Evolutionary conservation across 2,329 filamentous ascomycete genomes (phyloP).

Genomic region (Ophiostoma quercus): DNA sequence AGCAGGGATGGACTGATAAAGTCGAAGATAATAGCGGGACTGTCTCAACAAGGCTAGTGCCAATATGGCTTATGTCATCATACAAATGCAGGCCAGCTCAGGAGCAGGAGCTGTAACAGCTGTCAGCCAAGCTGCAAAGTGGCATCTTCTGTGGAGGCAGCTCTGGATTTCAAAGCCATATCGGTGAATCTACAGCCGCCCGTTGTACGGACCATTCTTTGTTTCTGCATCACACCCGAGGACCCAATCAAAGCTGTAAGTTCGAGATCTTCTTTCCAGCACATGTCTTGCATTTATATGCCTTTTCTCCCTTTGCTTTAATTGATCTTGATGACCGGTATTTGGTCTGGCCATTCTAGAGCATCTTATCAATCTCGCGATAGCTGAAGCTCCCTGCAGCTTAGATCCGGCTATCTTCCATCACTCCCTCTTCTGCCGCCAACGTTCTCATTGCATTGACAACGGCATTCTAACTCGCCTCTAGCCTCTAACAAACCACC

Average conservation of each 20-base stretch:
- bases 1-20: conserved; percentile 10
- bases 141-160: conserved; percentile 23
- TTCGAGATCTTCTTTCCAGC: not conserved
- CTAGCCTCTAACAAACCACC: not conserved
- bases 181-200: not conserved
- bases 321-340: not conserved
- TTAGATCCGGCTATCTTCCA: not conserved
- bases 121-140: conserved; percentile 26
- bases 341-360: not conserved
- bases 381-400: not conserved
- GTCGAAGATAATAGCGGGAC: not conserved
- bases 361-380: conserved; percentile 6
- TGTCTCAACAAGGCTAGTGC: not conserved
- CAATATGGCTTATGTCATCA: not conserved
- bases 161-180: conserved; percentile 24
- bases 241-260: conserved; percentile 4
- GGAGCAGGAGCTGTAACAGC: conserved; percentile 13
- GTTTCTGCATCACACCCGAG: conserved; percentile 3
- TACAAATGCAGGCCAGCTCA: not conserved
- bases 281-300: not conserved
- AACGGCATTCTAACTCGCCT: not conserved
- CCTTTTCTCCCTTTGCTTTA: not conserved
- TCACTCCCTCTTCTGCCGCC: not conserved
- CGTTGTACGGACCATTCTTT: conserved; percentile 1
- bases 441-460: not conserved